A percentile compares a stretch with the other conserved stretches of the same genome.
phyloP scores from a whole-genome alignment of 129 eudicot genomes.

The Ambrosia artemisiifolia region DNA sequence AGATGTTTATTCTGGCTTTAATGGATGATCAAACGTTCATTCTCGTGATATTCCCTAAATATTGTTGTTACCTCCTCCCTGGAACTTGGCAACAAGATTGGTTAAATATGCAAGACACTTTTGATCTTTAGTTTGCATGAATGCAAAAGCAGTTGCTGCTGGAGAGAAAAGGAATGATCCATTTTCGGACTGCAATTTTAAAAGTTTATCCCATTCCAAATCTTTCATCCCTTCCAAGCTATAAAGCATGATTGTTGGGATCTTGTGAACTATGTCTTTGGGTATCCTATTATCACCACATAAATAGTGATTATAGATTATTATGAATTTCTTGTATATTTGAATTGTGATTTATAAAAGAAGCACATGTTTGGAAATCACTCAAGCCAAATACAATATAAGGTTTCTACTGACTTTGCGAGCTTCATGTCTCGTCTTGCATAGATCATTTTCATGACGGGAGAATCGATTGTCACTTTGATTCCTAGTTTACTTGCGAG shows the following conservation, averaged over 20 bases:
- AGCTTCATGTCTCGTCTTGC: constrained; percentile 10
- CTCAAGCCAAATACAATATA: neutral
- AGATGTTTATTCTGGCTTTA: too few species aligned
- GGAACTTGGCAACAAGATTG: constrained; percentile 6
- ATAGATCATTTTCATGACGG: neutral
- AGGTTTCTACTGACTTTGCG: neutral
- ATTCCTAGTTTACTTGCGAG: constrained; percentile 6
- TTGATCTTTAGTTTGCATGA: constrained; percentile 19
- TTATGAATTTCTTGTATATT: too few species aligned
- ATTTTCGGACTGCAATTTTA: constrained; percentile 6
- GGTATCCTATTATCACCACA: constrained; percentile 8
- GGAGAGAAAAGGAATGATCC: constrained; percentile 5
- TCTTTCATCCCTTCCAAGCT: constrained; percentile 25
- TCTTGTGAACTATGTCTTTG: neutral
- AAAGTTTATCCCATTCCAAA: constrained; percentile 19
- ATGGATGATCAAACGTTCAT: too few species aligned
- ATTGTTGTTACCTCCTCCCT: constrained; percentile 14
- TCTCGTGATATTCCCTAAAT: too few species aligned
- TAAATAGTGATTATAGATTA: neutral
- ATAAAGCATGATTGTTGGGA: constrained; percentile 9
- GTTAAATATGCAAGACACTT: constrained; percentile 15
- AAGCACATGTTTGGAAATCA: neutral
- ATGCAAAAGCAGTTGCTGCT: constrained; percentile 9
- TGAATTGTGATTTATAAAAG: too few species aligned
- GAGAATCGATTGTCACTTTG: neutral